A percentile compares a stretch with the other conserved stretches of the same genome.
Conservation (phyloP, 495 filamentous ascomycete genomes). For the Lasiosphaeria hispida region DNA sequence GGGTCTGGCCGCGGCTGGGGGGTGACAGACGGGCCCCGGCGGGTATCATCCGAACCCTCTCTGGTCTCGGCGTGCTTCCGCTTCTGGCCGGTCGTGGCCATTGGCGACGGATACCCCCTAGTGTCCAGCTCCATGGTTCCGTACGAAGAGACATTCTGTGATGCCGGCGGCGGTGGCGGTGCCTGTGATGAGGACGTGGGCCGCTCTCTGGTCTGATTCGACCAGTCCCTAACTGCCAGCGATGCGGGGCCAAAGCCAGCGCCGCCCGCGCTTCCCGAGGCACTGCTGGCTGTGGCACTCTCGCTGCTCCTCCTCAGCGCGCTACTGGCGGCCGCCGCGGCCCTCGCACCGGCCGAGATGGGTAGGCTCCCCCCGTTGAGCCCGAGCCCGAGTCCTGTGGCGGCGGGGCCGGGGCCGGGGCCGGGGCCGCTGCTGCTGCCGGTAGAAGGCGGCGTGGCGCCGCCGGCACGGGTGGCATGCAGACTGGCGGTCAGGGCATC, state of each 20-base stretch:
- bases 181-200: conserved; percentile 3
- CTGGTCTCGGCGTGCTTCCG: conserved; percentile 40
- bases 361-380: no score
- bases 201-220: conserved; percentile 4
- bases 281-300: not conserved
- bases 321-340: conserved; percentile 3
- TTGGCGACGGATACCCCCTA: conserved; percentile 28
- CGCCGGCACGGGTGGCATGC: conserved; percentile 51
- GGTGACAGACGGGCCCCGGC: not conserved
- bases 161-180: not conserved
- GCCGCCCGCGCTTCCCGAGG: not conserved
- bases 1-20: conserved; percentile 12
- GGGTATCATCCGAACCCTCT: conserved; percentile 12
- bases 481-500: conserved; percentile 80
- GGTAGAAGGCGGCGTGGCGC: not conserved
- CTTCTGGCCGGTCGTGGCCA: conserved; percentile 46
- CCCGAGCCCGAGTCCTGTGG: not conserved
- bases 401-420: not conserved
- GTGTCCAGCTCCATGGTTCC: conserved; percentile 23
- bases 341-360: not conserved
- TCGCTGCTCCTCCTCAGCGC: not conserved
- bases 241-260: not conserved
- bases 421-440: no score
- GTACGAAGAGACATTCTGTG: conserved; percentile 5
- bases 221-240: conserved; percentile 11